Base-by-base conservation (phyloP, 306 rosid species). In the Inga leiocalycina region DNA sequence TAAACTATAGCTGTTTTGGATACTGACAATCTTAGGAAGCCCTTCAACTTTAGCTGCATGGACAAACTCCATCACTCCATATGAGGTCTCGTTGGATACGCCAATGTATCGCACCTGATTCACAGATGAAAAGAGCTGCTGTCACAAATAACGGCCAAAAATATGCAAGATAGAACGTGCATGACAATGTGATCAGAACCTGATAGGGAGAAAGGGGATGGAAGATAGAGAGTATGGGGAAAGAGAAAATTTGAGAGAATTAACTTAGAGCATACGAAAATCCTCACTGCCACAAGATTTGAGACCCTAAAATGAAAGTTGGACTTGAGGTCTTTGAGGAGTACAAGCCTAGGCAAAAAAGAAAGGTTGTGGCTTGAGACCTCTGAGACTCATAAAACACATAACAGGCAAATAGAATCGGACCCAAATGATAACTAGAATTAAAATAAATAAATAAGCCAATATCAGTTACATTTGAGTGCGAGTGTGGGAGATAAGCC, bases 11-110 rank as follows among this genome's bases (percentile, higher is more conserved):
- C 66, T 91, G 81, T 94, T 92, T 85, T 96, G 98, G 86, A 96
- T 90, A 80, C 99, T 96, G 82, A 96, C 89, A 51, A 93, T 96
- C 90, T 96, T 96, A 14, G 97, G 98, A 75, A 94, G 93, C 82
- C 98, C 99, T 82, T 89, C 93, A 46, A 83, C 82, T 85, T 91
- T 96, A 65, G 99, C 94, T 56, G 97, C 85, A 82, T 91, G 91
- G 77, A 92, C 92, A 72, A 93, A 96, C 88, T 96, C 97, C 99
- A 93, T 96, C 78, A 93, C 99, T 78, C 98, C 97, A 79, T 91
- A 96, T 7, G 99, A 96, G 84, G 98, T 91, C 92, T 96, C 98
- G 77, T 94, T 96, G 16, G 99, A 96, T 84, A 96, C 94, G 11
- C 98, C 98, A 82, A 96, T 82, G 83, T 92, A 87, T 72, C 98